phyloP scores from a whole-genome alignment of 2,329 filamentous ascomycete genomes.

The Scedosporium aurantiacum region DNA sequence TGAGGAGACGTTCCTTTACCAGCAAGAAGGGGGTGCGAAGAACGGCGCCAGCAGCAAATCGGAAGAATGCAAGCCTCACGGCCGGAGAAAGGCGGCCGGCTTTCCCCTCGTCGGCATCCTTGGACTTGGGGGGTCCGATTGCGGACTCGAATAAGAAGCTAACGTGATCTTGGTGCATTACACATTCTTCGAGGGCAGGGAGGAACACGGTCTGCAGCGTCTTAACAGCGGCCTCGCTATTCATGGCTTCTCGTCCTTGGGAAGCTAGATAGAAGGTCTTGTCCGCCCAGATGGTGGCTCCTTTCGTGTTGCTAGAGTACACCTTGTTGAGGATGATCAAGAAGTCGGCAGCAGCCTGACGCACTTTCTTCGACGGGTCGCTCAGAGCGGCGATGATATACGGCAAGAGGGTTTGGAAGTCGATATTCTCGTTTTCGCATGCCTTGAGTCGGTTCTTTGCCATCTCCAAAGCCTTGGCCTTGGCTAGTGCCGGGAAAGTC shows the following conservation, averaged over 20 bases:
- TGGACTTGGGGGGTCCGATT: conserved; percentile 30
- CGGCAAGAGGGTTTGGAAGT: conserved; percentile 73
- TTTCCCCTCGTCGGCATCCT: conserved; percentile 36
- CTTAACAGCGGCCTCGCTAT: conserved; percentile 43
- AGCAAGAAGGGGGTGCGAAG: conserved; percentile 55
- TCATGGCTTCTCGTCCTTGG: conserved; percentile 45
- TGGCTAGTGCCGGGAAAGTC: conserved; percentile 55
- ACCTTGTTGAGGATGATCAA: conserved; percentile 43
- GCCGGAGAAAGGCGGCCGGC: conserved; percentile 43
- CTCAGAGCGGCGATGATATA: conserved; percentile 66
- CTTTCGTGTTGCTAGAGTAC: conserved; percentile 28
- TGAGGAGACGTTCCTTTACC: conserved; percentile 63
- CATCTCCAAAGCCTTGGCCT: conserved; percentile 57
- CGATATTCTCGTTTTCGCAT: conserved; percentile 35
- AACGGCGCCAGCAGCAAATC: conserved; percentile 64
- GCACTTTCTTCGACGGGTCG: conserved; percentile 66
- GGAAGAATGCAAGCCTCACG: conserved; percentile 52
- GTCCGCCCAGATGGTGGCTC: conserved; percentile 45
- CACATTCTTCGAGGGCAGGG: conserved; percentile 72
- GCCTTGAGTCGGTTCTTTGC: conserved; percentile 46
- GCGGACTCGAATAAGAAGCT: conserved; percentile 42
- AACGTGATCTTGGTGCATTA: conserved; percentile 67
- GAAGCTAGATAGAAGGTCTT: conserved; percentile 52
- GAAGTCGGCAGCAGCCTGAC: conserved; percentile 62
- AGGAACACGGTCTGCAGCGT: conserved; percentile 58